phyloP scores from a whole-genome alignment of 1,139 yeast species.

The Zygoascus hellenicus region DNA sequence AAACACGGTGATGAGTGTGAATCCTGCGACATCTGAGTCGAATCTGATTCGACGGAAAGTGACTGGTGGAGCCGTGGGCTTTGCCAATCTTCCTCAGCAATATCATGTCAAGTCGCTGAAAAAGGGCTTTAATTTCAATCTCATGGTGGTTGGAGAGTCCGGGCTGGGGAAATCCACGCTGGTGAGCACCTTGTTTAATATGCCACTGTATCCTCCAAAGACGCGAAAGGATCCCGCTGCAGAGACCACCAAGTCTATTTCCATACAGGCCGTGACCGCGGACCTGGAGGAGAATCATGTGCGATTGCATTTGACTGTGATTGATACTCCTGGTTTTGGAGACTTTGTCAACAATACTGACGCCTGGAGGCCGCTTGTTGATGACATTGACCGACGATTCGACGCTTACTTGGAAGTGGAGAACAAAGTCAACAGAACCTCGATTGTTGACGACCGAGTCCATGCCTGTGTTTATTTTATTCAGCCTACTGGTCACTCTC shows the following conservation, averaged over 20 bases:
- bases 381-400: conserved; percentile 80
- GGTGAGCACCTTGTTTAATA: conserved; percentile 84
- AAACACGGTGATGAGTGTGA: conserved; percentile 16
- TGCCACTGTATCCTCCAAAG: conserved; percentile 50
- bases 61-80: conserved; percentile 83
- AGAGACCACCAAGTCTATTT: conserved; percentile 43
- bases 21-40: conserved; percentile 18
- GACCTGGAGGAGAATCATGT: conserved; percentile 93
- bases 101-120: conserved; percentile 96
- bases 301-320: conserved; percentile 72
- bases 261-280: conserved; percentile 61
- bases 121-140: conserved; percentile 87
- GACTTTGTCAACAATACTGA: conserved; percentile 83
- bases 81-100: conserved; percentile 96
- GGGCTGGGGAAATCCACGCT: conserved; percentile 94
- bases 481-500: conserved; percentile 95
- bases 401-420: conserved; percentile 88
- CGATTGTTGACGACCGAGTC: conserved; percentile 80
- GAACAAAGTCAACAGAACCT: conserved; percentile 75
- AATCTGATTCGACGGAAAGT: conserved; percentile 72
- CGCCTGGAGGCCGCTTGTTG: conserved; percentile 90
- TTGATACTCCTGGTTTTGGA: conserved; percentile 94
- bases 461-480: conserved; percentile 95
- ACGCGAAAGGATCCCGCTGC: conserved; percentile 32
- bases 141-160: conserved; percentile 73